A percentile compares a stretch with the other conserved stretches of the same genome.
These are phyloP conservation scores for Jacaranda mimosifolia DNA, from an alignment of 257 asterid species.

Conservation along the genomic window DNA sequence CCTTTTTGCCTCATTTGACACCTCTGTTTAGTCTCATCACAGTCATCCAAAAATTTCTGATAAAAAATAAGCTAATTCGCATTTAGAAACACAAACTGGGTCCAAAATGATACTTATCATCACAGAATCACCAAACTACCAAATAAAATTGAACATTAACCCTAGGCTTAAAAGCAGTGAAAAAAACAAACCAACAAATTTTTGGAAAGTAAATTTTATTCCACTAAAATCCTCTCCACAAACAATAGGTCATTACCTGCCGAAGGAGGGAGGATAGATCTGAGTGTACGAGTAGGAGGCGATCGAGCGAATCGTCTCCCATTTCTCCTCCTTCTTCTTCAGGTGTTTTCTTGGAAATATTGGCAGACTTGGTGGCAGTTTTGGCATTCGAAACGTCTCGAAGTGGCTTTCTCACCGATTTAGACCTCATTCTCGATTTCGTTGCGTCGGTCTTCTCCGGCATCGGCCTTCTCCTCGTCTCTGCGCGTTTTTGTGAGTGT, in stretches of 20 bases:
- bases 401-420: slow-evolving; percentile 62
- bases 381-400: slow-evolving; percentile 65
- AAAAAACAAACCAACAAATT: background rate
- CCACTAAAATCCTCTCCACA: background rate
- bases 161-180: slow-evolving; percentile 14
- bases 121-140: slow-evolving; percentile 28
- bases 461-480: slow-evolving; percentile 35
- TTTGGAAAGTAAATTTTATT: background rate
- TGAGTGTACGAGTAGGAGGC: slow-evolving; percentile 77
- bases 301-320: slow-evolving; percentile 62
- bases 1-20: background rate
- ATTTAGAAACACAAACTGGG: slow-evolving; percentile 5
- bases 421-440: slow-evolving; percentile 45
- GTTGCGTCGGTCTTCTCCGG: slow-evolving; percentile 47
- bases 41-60: background rate
- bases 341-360: slow-evolving; percentile 36
- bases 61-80: background rate
- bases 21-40: slow-evolving; percentile 1
- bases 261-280: slow-evolving; percentile 65
- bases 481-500: slow-evolving; percentile 27
- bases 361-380: slow-evolving; percentile 36
- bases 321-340: slow-evolving; percentile 35
- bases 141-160: background rate
- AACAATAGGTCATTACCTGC: slow-evolving; percentile 48
- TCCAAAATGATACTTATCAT: background rate